phyloP scores from a whole-genome alignment of 2,329 filamentous ascomycete species.

The Curvularia hawaiiensis region DNA sequence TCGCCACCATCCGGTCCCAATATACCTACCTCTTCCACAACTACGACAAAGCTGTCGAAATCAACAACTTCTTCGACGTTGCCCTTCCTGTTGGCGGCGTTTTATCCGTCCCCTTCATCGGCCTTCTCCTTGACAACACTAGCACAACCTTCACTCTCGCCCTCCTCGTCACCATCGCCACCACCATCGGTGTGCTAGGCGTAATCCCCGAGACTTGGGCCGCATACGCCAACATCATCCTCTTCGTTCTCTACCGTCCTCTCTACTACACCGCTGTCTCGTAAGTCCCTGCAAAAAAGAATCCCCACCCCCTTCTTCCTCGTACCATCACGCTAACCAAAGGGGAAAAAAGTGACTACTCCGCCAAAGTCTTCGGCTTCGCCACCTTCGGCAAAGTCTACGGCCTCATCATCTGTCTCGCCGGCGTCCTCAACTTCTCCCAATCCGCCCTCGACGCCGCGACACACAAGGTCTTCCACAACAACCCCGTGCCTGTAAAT shows the following conservation, averaged over 20 bases:
- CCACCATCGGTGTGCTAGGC: slow-evolving; percentile 76
- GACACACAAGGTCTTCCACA: slow-evolving; percentile 73
- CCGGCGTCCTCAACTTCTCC: slow-evolving; percentile 82
- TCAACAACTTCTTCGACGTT: slow-evolving; percentile 89
- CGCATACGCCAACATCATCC: slow-evolving; percentile 74
- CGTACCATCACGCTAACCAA: neutral
- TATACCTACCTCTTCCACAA: slow-evolving; percentile 76
- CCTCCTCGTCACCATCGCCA: slow-evolving; percentile 72
- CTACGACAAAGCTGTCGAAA: slow-evolving; percentile 63
- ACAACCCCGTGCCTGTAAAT: slow-evolving; percentile 80
- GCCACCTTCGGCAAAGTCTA: slow-evolving; percentile 93
- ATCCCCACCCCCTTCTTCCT: no score
- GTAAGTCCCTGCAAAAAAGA: slow-evolving; percentile 42
- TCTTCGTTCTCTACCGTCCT: slow-evolving; percentile 85
- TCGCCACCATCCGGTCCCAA: slow-evolving; percentile 83
- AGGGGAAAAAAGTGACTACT: slow-evolving; percentile 70
- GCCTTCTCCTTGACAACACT: slow-evolving; percentile 75
- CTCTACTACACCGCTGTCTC: slow-evolving; percentile 92
- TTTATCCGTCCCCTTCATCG: slow-evolving; percentile 85
- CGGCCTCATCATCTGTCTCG: slow-evolving; percentile 84
- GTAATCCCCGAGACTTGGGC: slow-evolving; percentile 72
- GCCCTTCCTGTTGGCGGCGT: slow-evolving; percentile 83
- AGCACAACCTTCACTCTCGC: slow-evolving; percentile 73
- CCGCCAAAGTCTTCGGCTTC: slow-evolving; percentile 91
- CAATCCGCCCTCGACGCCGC: slow-evolving; percentile 80